Conservation (phyloP, 352 stramenopile species). For the Pythium volutum region DNA sequence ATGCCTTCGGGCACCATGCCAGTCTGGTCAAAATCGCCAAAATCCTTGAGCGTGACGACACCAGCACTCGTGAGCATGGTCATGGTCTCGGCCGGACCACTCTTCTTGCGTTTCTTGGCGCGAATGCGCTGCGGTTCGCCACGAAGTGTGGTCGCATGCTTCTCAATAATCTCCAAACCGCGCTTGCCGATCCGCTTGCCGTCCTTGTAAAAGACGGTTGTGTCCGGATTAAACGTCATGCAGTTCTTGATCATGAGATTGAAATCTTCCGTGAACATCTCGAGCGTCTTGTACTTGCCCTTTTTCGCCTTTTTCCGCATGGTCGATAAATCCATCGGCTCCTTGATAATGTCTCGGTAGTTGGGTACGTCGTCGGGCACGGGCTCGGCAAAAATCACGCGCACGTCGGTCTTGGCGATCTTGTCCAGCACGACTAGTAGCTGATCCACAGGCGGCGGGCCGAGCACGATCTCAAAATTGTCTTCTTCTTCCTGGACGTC, state of each 20-base stretch:
- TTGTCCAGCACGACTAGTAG: slow-evolving; percentile 75
- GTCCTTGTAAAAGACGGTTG: slow-evolving; percentile 88
- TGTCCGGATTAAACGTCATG: slow-evolving; percentile 83
- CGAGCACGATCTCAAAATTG: slow-evolving; percentile 76
- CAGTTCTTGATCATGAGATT: slow-evolving; percentile 88
- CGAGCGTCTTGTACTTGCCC: slow-evolving; percentile 80
- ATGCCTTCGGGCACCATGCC: slow-evolving; percentile 82
- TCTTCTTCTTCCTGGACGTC: slow-evolving; percentile 75
- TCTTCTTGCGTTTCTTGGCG: slow-evolving; percentile 76
- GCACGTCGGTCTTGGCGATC: slow-evolving; percentile 70
- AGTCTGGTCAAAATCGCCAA: slow-evolving; percentile 68
- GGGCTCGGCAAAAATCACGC: slow-evolving; percentile 81
- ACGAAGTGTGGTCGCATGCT: slow-evolving; percentile 53
- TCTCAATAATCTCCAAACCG: slow-evolving; percentile 76
- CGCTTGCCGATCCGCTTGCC: slow-evolving; percentile 81
- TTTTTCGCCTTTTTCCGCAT: slow-evolving; percentile 78
- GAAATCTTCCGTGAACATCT: slow-evolving; percentile 77
- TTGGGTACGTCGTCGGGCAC: slow-evolving; percentile 82
- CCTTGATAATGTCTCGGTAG: slow-evolving; percentile 80
- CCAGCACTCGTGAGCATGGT: slow-evolving; percentile 73
- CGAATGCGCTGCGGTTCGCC: slow-evolving; percentile 72
- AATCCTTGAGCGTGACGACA: slow-evolving; percentile 61
- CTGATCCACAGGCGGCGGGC: slow-evolving; percentile 66
- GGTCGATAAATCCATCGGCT: slow-evolving; percentile 85
- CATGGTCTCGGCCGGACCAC: slow-evolving; percentile 50